Conservation (phyloP, 768 basidiomycete genomes). For the Cystobasidium tubakii region DNA sequence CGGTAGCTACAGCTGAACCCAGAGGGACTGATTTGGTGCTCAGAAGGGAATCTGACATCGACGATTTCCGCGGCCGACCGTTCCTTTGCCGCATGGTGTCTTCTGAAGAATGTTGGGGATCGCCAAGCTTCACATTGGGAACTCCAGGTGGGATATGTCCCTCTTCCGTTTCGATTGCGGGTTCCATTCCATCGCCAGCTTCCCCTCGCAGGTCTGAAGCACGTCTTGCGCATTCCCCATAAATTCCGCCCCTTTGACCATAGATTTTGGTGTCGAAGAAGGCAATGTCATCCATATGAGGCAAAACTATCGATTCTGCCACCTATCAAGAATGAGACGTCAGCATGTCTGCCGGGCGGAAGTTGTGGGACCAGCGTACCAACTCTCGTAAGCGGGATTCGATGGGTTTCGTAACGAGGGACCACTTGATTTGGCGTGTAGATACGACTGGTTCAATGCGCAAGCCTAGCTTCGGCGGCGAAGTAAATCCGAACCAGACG, state of each 20-base stretch:
- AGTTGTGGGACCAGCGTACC: slow-evolving; percentile 52
- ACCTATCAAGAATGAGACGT: slow-evolving; percentile 56
- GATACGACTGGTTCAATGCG: slow-evolving; percentile 90
- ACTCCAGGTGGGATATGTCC: slow-evolving; percentile 22
- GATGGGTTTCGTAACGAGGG: slow-evolving; percentile 81
- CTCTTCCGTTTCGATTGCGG: neutral
- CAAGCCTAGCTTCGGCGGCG: slow-evolving; percentile 77
- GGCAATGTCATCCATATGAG: slow-evolving; percentile 96
- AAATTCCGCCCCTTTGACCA: slow-evolving; percentile 77
- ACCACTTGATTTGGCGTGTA: slow-evolving; percentile 88
- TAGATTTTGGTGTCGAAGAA: slow-evolving; percentile 75
- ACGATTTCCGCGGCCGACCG: neutral
- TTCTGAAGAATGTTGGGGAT: neutral
- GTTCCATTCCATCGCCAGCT: neutral
- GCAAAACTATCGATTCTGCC: slow-evolving; percentile 84
- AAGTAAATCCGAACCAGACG: slow-evolving; percentile 87
- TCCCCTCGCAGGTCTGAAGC: slow-evolving; percentile 33
- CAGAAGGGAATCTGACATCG: neutral
- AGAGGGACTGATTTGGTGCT: slow-evolving; percentile 18
- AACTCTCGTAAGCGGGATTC: slow-evolving; percentile 82
- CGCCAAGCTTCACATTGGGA: slow-evolving; percentile 34
- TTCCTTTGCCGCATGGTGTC: slow-evolving; percentile 8
- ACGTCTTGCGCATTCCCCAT: slow-evolving; percentile 62
- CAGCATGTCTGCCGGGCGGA: neutral
- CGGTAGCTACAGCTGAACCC: neutral